Evolutionary conservation across 2,329 filamentous ascomycete genomes (phyloP), one percentile per base, ranked within the genome.

Genomic region (Akanthomyces lecanii): DNA sequence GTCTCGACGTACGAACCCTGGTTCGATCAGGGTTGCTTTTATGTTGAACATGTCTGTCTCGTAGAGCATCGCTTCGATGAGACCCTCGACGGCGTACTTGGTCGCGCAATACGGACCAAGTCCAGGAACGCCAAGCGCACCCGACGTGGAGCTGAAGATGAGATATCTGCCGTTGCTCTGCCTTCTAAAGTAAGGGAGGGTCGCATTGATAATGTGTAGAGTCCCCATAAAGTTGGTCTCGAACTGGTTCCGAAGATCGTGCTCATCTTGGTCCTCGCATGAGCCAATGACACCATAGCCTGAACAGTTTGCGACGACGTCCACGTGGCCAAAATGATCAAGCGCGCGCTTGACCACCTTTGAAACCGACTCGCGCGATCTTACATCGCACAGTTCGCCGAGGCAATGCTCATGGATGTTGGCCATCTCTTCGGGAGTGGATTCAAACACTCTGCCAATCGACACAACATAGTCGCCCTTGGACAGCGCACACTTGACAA

Each of bases 221-320:
- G 92, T 96, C 61, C 95, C 95, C 82, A 96, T 94, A 76, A 97
- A 97, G 76, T 99, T 99, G 25, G 93, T 97, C 80, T 96, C 92
- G 77, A 98, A 97, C 75, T 98, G 95, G 71, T 96, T 94, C 64
- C 92, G 90, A 68, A 98, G 85, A 72, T 98, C 95, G 74, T 92
- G 89, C 73, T 97, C 92, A 74, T 97, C 92, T 78, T 98, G 95
- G 76, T 98, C 95, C 77, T 98, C 95, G 76, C 93, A 97, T 1
- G 94, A 89, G 33, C 92, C 94, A 69, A 98, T 96, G 61, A 99
- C 92, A 60, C 93, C 94, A 76, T 97, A 97, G 18, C 94, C 94
- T 14, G 92, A 93, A 77, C 92, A 97, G 75, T 97, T 98, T 69
- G 89, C 93, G 63, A 98, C 89, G 58, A 97, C 85, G 72, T 98